Percentiles rank a stretch among this genome's conserved stretches.
Conservation (phyloP, 768 basidiomycete genomes). For the Suillus bovinus region DNA sequence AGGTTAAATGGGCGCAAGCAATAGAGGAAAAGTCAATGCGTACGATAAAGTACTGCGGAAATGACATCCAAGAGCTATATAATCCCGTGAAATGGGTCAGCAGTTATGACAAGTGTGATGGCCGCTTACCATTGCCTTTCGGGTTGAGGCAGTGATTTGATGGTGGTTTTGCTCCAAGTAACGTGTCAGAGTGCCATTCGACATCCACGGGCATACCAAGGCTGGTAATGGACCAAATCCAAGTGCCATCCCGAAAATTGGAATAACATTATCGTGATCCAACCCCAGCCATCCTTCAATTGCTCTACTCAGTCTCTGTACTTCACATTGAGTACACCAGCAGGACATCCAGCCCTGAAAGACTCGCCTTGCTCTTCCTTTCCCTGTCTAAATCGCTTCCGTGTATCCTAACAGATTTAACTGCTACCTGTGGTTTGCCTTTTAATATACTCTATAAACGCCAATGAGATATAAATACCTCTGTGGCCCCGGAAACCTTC, state of each 20-base stretch:
- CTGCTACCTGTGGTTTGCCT: conserved; percentile 22
- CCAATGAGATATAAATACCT: neutral
- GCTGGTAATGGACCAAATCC: conserved; percentile 24
- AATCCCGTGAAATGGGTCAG: neutral
- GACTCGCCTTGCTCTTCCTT: conserved; percentile 19
- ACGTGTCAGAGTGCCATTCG: conserved; percentile 24
- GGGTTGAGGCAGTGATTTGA: conserved; percentile 5
- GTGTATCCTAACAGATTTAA: conserved; percentile 24
- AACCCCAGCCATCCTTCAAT: conserved; percentile 27
- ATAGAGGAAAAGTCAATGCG: neutral
- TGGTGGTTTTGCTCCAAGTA: conserved; percentile 17
- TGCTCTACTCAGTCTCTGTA: conserved; percentile 16
- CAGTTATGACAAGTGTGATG: neutral
- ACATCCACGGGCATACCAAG: conserved; percentile 28
- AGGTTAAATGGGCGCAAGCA: neutral
- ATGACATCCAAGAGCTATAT: conserved; percentile 4
- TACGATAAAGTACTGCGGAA: conserved; percentile 7
- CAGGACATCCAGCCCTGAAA: neutral
- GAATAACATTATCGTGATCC: conserved; percentile 22
- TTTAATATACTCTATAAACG: neutral
- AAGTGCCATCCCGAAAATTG: conserved; percentile 18
- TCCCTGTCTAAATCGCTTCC: conserved; percentile 8
- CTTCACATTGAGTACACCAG: neutral
- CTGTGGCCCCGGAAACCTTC: conserved; percentile 11
- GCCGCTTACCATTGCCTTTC: conserved; percentile 19